These are phyloP conservation scores for Saturnispora ahearnii DNA, from an alignment of 805 yeast genomes.

Conservation along the genomic window DNA sequence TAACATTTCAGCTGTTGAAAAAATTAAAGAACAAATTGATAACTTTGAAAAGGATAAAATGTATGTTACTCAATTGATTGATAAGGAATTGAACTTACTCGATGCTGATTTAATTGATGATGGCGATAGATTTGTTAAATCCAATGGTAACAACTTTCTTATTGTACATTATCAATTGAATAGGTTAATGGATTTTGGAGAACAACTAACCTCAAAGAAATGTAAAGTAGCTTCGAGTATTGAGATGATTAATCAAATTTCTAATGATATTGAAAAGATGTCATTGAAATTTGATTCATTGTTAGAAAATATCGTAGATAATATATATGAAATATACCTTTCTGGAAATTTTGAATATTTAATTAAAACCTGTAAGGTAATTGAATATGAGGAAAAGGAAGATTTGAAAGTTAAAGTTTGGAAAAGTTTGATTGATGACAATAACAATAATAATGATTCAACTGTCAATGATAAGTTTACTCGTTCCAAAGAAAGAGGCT, in stretches of 20 bases:
- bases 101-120: constrained; percentile 14
- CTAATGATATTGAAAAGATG: constrained; percentile 39
- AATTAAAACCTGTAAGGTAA: constrained; percentile 62
- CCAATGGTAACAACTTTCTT: constrained; percentile 47
- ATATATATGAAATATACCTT: constrained; percentile 56
- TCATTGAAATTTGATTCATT: constrained; percentile 55
- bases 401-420: constrained; percentile 46
- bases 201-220: constrained; percentile 51
- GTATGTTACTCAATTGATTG: constrained; percentile 45
- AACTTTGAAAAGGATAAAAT: constrained; percentile 44
- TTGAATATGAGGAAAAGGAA: constrained; percentile 73
- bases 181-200: constrained; percentile 67
- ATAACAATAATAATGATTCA: constrained; percentile 6
- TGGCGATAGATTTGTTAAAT: constrained; percentile 14
- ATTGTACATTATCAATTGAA: constrained; percentile 63
- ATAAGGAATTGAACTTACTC: constrained; percentile 27
- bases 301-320: constrained; percentile 54
- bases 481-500: constrained; percentile 45
- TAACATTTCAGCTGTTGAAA: constrained; percentile 60
- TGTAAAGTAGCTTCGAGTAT: constrained; percentile 48
- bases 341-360: constrained; percentile 60
- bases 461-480: constrained; percentile 21
- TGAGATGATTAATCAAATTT: constrained; percentile 52
- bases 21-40: constrained; percentile 53
- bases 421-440: constrained; percentile 12